phyloP scores from a whole-genome alignment of 768 basidiomycete genomes.

The Collybia sp. region DNA sequence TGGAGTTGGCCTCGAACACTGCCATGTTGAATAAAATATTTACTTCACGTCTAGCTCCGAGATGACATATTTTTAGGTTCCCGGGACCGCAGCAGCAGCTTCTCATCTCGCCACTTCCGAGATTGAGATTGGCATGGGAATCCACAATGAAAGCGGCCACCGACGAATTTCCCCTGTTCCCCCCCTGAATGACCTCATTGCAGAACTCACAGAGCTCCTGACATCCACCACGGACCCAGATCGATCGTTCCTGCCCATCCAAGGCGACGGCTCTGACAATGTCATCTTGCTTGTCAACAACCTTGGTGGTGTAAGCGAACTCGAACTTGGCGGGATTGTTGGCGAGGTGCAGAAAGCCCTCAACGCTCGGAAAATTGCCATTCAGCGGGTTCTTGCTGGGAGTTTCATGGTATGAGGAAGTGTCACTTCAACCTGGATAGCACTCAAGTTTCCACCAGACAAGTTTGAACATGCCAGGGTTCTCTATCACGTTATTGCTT shows the following conservation, averaged over 20 bases:
- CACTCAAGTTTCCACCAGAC: conserved; percentile 41
- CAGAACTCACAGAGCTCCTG: conserved; percentile 65
- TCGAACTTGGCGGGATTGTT: conserved; percentile 71
- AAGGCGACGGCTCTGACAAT: conserved; percentile 49
- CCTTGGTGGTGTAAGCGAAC: conserved; percentile 79
- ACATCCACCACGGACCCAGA: conserved; percentile 72
- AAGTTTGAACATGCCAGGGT: conserved; percentile 90
- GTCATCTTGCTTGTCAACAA: conserved; percentile 86
- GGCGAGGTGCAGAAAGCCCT: conserved; percentile 56
- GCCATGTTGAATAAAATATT: conserved; percentile 49
- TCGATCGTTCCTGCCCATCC: conserved; percentile 71
- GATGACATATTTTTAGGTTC: conserved; percentile 45
- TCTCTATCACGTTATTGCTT: conserved; percentile 78
- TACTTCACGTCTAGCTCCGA: neutral
- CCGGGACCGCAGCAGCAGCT: conserved; percentile 61
- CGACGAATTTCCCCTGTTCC: conserved; percentile 67
- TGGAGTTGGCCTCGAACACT: conserved; percentile 85
- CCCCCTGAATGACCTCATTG: conserved; percentile 62
- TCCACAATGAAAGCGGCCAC: conserved; percentile 87
- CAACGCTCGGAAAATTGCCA: conserved; percentile 47
- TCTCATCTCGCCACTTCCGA: conserved; percentile 56
- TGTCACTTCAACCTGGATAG: neutral
- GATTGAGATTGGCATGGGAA: conserved; percentile 87
- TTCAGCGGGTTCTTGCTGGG: conserved; percentile 66
- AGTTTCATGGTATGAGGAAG: conserved; percentile 71